Base-by-base conservation (phyloP, 768 basidiomycete species). In the Collybiopsis confluens region DNA sequence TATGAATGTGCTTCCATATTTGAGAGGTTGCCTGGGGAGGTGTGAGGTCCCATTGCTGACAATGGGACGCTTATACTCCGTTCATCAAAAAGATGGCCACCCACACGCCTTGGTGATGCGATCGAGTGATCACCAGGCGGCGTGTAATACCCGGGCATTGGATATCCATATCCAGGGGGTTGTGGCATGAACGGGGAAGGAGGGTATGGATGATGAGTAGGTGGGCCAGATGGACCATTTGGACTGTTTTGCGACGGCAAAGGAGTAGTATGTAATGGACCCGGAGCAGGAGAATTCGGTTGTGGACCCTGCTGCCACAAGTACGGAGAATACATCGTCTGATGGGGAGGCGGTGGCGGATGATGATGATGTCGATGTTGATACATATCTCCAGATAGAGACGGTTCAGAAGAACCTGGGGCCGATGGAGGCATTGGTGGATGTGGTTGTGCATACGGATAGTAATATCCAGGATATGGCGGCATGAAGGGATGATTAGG, bases 401-500 rank as follows among this genome's bases (percentile, higher is more conserved):
- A 67, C 38, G 66, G 59, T 45, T 75, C 72, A 43, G 69, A 60
- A 24, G 61, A 57, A 42, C 65, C 65, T 47, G 68, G 74, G 33
- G 63, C 70, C 30, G 61, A 63, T 26, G 30, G 30, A 33, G 30
- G 30, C 30, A 33, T 33, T 13, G 55, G 57, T 27, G 68, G 65
- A 16, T 66, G 70, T 20, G 68, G 61, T 48, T 65, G 72, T 23
- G 26, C 52, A 55, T 76, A 75, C 2, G 70, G 62, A 56, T 73
- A 68, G 54, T 72, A 75, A 56, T 76, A 78, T 2, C 30, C 30
- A 33, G 69, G 70, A 52, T 74, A 72, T 21, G 70, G 72, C n/a
- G 72, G 65, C 46, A 73, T 68, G 56, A 72, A 72, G 23, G 73
- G 58, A 55, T 59, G 18, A 64, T 58, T 42, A 61, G 62, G 75